Evolutionary conservation across 345 rosid genomes (phyloP).

Genomic region (Citrus inodora): DNA sequence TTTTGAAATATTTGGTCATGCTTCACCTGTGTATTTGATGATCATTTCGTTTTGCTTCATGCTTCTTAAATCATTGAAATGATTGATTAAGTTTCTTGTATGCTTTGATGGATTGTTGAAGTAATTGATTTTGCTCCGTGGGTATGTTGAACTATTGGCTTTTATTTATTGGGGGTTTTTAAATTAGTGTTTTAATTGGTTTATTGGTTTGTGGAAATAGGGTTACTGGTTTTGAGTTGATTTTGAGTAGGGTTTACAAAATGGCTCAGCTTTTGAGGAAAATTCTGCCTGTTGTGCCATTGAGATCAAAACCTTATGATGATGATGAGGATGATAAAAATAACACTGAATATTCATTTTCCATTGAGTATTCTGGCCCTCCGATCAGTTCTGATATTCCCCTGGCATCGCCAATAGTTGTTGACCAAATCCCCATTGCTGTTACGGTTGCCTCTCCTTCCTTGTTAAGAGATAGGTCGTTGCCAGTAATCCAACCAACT

Average conservation of each 20-base stretch:
- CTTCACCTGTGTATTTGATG: constrained; percentile 9
- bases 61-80: constrained; percentile 15
- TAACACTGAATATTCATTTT: constrained; percentile 63
- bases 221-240: not conserved
- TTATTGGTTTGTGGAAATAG: not conserved
- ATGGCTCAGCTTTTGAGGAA: constrained; percentile 59
- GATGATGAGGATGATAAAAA: constrained; percentile 35
- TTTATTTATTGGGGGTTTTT: constrained; percentile 10
- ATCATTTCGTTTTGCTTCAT: constrained; percentile 1
- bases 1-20: not conserved
- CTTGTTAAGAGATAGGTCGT: constrained; percentile 19
- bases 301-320: constrained; percentile 30
- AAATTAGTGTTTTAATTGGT: not conserved
- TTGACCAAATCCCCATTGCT: constrained; percentile 65
- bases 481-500: constrained; percentile 65
- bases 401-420: constrained; percentile 51
- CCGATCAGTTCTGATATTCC: constrained; percentile 49
- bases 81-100: not conserved
- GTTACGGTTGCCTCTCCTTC: constrained; percentile 34
- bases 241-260: not conserved
- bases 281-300: constrained; percentile 37
- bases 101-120: constrained; percentile 10
- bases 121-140: constrained; percentile 4
- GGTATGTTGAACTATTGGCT: not conserved
- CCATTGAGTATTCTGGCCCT: constrained; percentile 74